These are phyloP conservation scores for Jamesozyma spencerorum DNA, from an alignment of 805 yeast species.

Conservation along the genomic window DNA sequence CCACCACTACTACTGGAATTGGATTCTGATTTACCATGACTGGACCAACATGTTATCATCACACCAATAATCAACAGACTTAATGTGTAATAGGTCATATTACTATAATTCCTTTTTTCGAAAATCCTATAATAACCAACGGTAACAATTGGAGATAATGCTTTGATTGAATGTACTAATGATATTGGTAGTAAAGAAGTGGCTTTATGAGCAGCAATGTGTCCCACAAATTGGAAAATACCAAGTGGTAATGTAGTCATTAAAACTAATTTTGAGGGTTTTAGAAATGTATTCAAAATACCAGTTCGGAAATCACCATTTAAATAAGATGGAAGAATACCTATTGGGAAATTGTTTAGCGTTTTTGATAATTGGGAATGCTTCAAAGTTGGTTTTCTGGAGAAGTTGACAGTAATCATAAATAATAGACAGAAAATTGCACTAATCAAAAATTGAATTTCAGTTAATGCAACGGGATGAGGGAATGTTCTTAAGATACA, in stretches of 20 bases:
- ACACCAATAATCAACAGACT: constrained; percentile 78
- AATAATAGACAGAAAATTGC: constrained; percentile 47
- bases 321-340: constrained; percentile 28
- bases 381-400: constrained; percentile 35
- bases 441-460: constrained; percentile 74
- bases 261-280: constrained; percentile 45
- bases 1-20: constrained; percentile 3
- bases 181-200: constrained; percentile 90
- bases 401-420: constrained; percentile 32
- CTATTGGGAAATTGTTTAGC: constrained; percentile 26
- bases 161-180: constrained; percentile 87
- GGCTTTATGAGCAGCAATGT: constrained; percentile 85
- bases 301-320: constrained; percentile 25
- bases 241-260: constrained; percentile 88
- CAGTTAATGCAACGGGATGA: constrained; percentile 84
- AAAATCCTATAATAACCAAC: constrained; percentile 65
- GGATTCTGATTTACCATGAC: constrained; percentile 14
- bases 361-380: constrained; percentile 10
- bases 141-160: constrained; percentile 81
- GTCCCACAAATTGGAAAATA: constrained; percentile 84
- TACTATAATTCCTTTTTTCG: constrained; percentile 48
- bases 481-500: constrained; percentile 58
- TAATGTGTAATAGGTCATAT: constrained; percentile 67
- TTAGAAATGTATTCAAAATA: constrained; percentile 36
- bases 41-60: constrained; percentile 62